Evolutionary conservation across 2,329 filamentous ascomycete species (phyloP).

Genomic region (Cercospora sojina): DNA sequence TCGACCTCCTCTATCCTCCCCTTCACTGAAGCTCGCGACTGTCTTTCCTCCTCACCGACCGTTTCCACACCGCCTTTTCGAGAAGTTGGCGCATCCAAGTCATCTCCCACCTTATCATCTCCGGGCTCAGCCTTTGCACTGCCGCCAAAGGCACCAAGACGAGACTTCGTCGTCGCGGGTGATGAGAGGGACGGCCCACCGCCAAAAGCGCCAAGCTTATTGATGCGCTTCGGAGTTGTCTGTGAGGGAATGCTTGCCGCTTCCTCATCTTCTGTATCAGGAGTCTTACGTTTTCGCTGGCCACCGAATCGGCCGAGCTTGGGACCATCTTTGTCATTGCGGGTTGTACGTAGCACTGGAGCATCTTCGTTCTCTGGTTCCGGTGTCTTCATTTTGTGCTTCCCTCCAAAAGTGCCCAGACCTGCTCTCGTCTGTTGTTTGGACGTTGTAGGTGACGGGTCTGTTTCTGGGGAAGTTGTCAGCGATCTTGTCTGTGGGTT

Average conservation of each 20-base stretch:
- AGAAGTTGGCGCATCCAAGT: not conserved
- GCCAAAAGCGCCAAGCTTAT: slow-evolving; percentile 14
- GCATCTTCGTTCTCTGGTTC: not conserved
- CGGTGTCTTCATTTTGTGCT: not conserved
- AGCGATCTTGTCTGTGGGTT: not conserved
- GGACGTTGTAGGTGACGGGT: not conserved
- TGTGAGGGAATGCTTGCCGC: not conserved
- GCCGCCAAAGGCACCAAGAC: slow-evolving; percentile 10
- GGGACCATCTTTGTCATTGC: not conserved
- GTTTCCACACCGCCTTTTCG: not conserved
- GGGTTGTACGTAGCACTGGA: not conserved
- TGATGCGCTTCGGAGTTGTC: not conserved
- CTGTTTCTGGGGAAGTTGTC: not conserved
- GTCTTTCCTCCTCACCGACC: slow-evolving; percentile 6
- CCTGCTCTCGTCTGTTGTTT: not conserved
- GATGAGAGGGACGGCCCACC: not conserved
- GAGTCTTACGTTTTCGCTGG: not conserved
- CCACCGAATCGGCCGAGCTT: slow-evolving; percentile 16
- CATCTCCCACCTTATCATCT: not conserved
- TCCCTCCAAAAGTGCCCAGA: slow-evolving; percentile 11
- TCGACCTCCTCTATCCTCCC: not conserved
- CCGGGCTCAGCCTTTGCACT: not conserved
- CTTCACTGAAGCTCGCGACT: not conserved
- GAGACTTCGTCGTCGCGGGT: not conserved
- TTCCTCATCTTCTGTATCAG: not conserved